Evolutionary conservation across 2,329 filamentous ascomycete species (phyloP).

Genomic region (Beauveria sp.): DNA sequence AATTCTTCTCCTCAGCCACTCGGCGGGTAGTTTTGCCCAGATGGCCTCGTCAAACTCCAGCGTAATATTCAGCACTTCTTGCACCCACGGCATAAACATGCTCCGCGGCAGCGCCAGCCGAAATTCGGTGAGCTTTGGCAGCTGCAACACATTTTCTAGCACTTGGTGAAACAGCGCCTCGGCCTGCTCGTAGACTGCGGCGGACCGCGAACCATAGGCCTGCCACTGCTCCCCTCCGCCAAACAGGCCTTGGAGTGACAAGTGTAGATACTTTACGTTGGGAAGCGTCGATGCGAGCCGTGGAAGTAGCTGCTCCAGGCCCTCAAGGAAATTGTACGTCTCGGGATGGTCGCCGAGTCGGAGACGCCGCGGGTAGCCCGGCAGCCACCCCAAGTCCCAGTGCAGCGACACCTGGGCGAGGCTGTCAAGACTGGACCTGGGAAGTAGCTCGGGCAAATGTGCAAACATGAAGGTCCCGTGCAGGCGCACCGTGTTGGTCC

Average conservation of each 20-base stretch:
- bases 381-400: slow-evolving; percentile 1
- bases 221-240: not conserved
- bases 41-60: not conserved
- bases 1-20: not conserved
- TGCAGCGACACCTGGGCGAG: not conserved
- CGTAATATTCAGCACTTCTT: not conserved
- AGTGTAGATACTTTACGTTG: not conserved
- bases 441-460: not conserved
- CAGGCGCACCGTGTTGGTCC: not conserved
- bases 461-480: slow-evolving; percentile 1
- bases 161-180: not conserved
- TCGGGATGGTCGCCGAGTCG: not conserved
- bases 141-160: not conserved
- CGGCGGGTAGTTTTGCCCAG: not conserved
- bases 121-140: not conserved
- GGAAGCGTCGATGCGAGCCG: not conserved
- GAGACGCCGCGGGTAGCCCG: not conserved
- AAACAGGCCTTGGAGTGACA: not conserved
- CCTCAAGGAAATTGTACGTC: not conserved
- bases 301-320: not conserved
- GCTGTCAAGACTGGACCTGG: not conserved
- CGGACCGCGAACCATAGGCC: not conserved
- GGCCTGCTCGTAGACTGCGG: not conserved
- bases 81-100: slow-evolving; percentile 1
- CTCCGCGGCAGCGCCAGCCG: not conserved